Base-by-base conservation (phyloP, 2,329 filamentous ascomycete genomes). In the Balansia obtecta region DNA sequence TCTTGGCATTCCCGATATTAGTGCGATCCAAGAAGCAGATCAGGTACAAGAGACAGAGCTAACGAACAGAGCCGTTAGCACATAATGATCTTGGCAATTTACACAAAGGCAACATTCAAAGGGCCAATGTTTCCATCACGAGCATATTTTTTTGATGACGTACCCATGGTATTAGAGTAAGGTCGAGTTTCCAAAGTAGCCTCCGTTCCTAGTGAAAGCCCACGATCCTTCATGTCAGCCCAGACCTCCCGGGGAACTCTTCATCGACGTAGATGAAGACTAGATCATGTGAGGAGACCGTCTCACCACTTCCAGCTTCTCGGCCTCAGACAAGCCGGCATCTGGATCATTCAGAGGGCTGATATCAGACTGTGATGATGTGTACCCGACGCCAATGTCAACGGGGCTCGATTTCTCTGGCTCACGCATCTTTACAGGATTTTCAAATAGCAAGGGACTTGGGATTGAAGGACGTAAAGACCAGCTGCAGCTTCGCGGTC, bases 11-110 rank as follows among this genome's bases (percentile, higher is more conserved):
- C 43, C 86, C 86, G 52, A 90, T 86, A 59, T 93, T 91, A 27
- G 87, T 89, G 13, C 83, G 74, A 60, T 85, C 81, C 42, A 89
- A 74, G 63, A 88, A 89, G 53, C 82, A 84, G 48, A 88, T 74
- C 1, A 90, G 73, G 59, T 89, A 89, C 34, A 89, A 73, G 45
- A 88, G 70, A 52, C 80, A 83, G 12, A 88, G 76, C 75, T 74
- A 20, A 12, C 12, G 16, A 12, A 48, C 18, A 33, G 40, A 41
- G 57, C 50, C 47, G 9, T 22, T 16, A 39, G 45, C 16, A 11
- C 12, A 22, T 22, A 15, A 20, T 12, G 44, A 42, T 20, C 18
- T 13, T 20, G 18, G 16, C 13, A 1, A 16, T 16, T 2, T 9
- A 42, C 16, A 18, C 39, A 7, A 11, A 22, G 18, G 20, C 20